Base-by-base conservation (phyloP, 768 basidiomycete species). In the Tulasnella sp. region DNA sequence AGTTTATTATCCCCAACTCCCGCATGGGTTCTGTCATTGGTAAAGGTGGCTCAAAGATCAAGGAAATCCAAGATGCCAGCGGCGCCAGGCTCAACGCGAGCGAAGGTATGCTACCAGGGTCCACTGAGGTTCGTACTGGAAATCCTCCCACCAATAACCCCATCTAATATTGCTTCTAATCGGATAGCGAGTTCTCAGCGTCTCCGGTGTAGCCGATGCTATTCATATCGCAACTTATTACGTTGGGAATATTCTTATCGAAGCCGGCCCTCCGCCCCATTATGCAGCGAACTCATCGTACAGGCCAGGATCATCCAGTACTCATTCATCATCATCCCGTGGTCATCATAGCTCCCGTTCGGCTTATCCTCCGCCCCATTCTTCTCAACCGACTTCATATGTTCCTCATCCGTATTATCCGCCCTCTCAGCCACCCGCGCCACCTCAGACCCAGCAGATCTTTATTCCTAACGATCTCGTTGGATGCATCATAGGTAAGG, bases 141-240 rank as follows among this genome's bases (percentile, higher is more conserved):
- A 53, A 41, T 45, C 37, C 58, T 59, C 57, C 13, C 63, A 31
- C 19, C 6, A n/a, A 9, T 20, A 16, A 10, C 44, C 7, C 44
- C n/a, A 10, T 45, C 13, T 43, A 25, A 16, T 20, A 46, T 22
- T 16, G 16, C 33, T 48, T 20, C n/a, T 19, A 15, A 5, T 53
- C 9, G 16, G 22, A 20, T 25, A 96, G 92, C 88, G 95, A 52
- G 91, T 99, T 22, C 75, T 99, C 46, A 95, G 91, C 58, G 93
- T 98, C 32, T 90, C 93, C 20, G 95, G 95, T 32, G 95, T 99
- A 45, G 95, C 95, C 19, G 95, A 99, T 64, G 95, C 95, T 27
- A 91, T 99, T 53, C 95, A 99, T 65, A 99, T 99, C 56, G 95
- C 95, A 34, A 96, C 93, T 3, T 99, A 98, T 69, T 98, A 99